A percentile compares a stretch with the other conserved stretches of the same genome.
These are phyloP conservation scores for Heliamphora pulchella DNA, from an alignment of 179 eudicot genomes.

Conservation along the genomic window DNA sequence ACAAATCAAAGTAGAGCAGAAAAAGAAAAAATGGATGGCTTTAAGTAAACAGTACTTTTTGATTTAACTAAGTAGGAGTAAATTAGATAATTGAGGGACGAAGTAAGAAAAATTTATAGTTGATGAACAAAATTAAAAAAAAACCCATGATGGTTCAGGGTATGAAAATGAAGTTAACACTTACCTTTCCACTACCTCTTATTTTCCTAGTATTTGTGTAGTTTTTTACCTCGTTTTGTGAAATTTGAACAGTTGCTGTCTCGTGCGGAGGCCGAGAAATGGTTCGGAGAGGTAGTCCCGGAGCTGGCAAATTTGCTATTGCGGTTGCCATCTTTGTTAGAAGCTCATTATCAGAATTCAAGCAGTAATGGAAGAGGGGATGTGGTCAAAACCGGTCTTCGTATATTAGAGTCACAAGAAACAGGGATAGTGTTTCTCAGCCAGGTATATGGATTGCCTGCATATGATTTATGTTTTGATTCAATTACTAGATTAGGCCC, in stretches of 20 bases:
- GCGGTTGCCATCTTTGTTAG: conserved; percentile 55
- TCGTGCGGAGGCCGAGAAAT: conserved; percentile 54
- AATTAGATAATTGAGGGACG: too few species aligned
- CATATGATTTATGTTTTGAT: not conserved
- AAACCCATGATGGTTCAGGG: too few species aligned
- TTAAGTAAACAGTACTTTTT: too few species aligned
- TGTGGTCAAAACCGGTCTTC: conserved; percentile 55
- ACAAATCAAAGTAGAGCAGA: too few species aligned
- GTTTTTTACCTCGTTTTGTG: not conserved
- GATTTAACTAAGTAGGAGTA: too few species aligned
- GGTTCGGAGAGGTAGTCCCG: conserved; percentile 71
- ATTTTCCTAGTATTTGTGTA: too few species aligned
- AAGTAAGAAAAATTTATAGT: too few species aligned
- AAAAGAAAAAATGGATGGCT: too few species aligned
- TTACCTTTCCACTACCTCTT: too few species aligned
- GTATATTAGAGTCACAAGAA: conserved; percentile 65
- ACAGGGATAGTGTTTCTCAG: conserved; percentile 68
- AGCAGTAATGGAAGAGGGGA: conserved; percentile 19
- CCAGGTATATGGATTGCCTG: conserved; percentile 42
- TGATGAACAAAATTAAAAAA: too few species aligned
- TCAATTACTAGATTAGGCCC: not conserved
- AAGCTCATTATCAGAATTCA: conserved; percentile 59
- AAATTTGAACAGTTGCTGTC: conserved; percentile 45
- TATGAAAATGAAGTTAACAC: too few species aligned
- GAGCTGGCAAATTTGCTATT: conserved; percentile 55